phyloP scores from a whole-genome alignment of 768 basidiomycete species.

The Pleurotus giganteus region DNA sequence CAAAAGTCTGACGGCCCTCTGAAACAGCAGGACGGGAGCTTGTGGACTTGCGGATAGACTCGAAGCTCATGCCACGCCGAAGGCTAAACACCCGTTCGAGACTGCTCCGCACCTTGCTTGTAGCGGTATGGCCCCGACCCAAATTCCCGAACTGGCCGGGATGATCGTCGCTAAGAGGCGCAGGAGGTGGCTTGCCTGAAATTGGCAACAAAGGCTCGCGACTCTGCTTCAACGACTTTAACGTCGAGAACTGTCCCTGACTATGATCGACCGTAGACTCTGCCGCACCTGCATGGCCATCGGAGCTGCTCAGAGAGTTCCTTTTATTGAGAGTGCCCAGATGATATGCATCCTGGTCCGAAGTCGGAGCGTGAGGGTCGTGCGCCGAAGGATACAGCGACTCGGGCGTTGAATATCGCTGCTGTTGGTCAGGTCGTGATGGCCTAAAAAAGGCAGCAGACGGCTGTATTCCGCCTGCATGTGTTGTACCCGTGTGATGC shows the following conservation, averaged over 20 bases:
- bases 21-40: conserved; percentile 18
- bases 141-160: conserved; percentile 7
- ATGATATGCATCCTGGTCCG: conserved; percentile 31
- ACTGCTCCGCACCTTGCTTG: conserved; percentile 50
- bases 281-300: conserved; percentile 30
- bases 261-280: conserved; percentile 11
- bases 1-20: conserved; percentile 24
- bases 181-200: conserved; percentile 28
- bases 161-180: conserved; percentile 15
- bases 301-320: conserved; percentile 37
- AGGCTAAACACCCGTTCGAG: conserved; percentile 59
- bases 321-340: conserved; percentile 38
- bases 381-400: conserved; percentile 31
- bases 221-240: conserved; percentile 57
- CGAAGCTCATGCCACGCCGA: conserved; percentile 50
- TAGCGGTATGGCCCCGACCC: conserved; percentile 9
- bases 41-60: conserved; percentile 36
- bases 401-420: conserved; percentile 39
- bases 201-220: conserved; percentile 73
- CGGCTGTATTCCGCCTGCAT: conserved; percentile 74
- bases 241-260: conserved; percentile 27
- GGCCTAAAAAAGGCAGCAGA: conserved; percentile 79
- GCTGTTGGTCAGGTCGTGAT: conserved; percentile 52
- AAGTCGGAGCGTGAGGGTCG: conserved; percentile 14
- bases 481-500: conserved; percentile 37